Conservation (phyloP, 2,329 filamentous ascomycete species). For the Neurospora sp. region DNA sequence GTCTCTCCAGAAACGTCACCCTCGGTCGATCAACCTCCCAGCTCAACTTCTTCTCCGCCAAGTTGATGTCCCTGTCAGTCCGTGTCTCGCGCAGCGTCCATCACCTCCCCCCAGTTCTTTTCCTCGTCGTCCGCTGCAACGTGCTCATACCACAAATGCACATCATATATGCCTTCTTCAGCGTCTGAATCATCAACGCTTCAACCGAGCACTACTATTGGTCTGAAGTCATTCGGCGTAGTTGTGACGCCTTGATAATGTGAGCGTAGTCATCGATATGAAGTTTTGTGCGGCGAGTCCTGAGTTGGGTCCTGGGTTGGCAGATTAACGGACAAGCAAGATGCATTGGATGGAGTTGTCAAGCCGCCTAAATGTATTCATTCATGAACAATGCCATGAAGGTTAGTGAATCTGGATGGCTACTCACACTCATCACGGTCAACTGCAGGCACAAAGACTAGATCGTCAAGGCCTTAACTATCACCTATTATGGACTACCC, state of each 20-base stretch:
- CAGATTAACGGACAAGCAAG: too few relatives aligned
- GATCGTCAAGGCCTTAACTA: neutral
- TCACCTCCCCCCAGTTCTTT: neutral
- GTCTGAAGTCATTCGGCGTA: too few relatives aligned
- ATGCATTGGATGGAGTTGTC: too few relatives aligned
- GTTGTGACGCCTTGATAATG: too few relatives aligned
- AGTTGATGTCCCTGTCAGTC: neutral
- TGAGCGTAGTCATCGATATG: too few relatives aligned
- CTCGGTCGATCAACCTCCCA: slow-evolving; percentile 3
- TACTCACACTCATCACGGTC: neutral
- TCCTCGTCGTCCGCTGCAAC: neutral
- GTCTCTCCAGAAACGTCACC: neutral
- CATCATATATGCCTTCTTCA: slow-evolving; percentile 22
- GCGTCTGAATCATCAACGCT: slow-evolving; percentile 23
- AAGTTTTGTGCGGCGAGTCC: too few relatives aligned
- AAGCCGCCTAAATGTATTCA: too few relatives aligned
- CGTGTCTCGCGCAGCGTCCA: neutral
- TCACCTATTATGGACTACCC: neutral
- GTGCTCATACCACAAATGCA: slow-evolving; percentile 22
- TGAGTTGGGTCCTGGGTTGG: too few relatives aligned
- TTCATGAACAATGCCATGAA: too few relatives aligned
- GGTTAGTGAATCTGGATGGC: too few relatives aligned
- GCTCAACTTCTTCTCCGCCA: slow-evolving; percentile 2
- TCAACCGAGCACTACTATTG: slow-evolving; percentile 21
- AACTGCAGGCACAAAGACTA: neutral